A percentile compares a stretch with the other conserved stretches of the same genome.
These are phyloP conservation scores for Coccomyxa sp. DNA, from an alignment of 139 green algal genomes.

Conservation along the genomic window DNA sequence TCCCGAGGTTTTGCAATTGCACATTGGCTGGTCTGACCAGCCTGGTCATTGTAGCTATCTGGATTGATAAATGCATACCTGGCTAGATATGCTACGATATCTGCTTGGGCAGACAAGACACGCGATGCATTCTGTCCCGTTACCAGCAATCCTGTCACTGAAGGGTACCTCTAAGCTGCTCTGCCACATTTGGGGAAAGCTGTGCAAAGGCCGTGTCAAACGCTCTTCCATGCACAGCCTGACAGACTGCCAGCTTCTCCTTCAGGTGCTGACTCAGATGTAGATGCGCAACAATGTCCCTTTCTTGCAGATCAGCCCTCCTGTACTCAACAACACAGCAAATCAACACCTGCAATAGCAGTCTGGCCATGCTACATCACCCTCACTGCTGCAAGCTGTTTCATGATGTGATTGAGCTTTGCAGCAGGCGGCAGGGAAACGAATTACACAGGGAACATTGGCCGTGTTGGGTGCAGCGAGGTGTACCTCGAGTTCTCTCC, in stretches of 20 bases:
- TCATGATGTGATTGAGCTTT: no score
- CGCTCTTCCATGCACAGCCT: not conserved
- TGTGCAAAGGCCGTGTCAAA: not conserved
- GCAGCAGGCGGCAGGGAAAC: no score
- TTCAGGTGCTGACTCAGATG: not conserved
- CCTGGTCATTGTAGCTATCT: no score
- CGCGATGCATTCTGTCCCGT: no score
- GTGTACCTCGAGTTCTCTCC: constrained; percentile 17
- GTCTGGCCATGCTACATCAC: not conserved
- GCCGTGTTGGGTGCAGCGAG: no score
- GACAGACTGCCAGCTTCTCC: not conserved
- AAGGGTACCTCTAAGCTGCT: not conserved
- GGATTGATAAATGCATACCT: no score
- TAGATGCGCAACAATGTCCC: not conserved
- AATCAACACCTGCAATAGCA: not conserved
- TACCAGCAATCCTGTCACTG: no score
- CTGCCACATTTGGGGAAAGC: not conserved
- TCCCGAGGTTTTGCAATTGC: no score
- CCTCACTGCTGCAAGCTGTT: not conserved
- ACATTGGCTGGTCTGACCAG: no score
- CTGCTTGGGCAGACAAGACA: no score
- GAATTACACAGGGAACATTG: no score
- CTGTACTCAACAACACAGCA: not conserved
- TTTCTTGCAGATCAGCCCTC: not conserved
- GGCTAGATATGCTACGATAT: no score